Base-by-base conservation (phyloP, 331 rosid species). In the Arachis monticola region DNA sequence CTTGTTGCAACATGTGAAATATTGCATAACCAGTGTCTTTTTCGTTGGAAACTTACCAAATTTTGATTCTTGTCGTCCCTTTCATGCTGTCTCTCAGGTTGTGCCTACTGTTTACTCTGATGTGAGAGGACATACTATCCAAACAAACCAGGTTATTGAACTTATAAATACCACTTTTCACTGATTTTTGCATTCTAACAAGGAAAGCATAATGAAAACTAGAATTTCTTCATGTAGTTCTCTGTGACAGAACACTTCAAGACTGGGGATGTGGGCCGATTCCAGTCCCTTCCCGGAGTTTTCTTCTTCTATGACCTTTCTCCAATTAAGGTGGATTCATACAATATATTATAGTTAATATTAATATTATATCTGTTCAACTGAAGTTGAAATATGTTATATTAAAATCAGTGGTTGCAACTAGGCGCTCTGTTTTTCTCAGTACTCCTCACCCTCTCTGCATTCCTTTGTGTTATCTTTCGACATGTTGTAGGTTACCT, bases 281-380 rank as follows among this genome's bases (percentile, higher is more conserved):
- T 91, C 75, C 98, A 91, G 77, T 91, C 91, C 76, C 86, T 93
- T 64, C 98, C 98, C 7, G 98, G 97, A 65, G 97, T 93, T 52
- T 93, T 93, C 83, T 93, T 91, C 87, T 89, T 91, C 76, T 93
- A 93, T 76, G 98, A 93, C 75, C 98, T 93, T 62, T 93, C 98
- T 85, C 98, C 98, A 42, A 93, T 93, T 75, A 91, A 91, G 97
- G 98, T 91, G 72, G 17, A 1, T 12, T 42, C n/a, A 9, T 50
- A 22, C 5, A 22, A 38, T 14, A 50, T 60, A 14, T 42, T 9
- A 75, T 65, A 75, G 48, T 70, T 57, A 11, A 50, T 60, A 14
- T 42, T 9, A 75, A 58, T 81, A 47, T 70, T 63, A 8, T 51
- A 10, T 72, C 55, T 5, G 12, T 73, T 63, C 30, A 14, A 45